Conservation (phyloP, 75 land plant species). For the Cunninghamia lanceolata region DNA sequence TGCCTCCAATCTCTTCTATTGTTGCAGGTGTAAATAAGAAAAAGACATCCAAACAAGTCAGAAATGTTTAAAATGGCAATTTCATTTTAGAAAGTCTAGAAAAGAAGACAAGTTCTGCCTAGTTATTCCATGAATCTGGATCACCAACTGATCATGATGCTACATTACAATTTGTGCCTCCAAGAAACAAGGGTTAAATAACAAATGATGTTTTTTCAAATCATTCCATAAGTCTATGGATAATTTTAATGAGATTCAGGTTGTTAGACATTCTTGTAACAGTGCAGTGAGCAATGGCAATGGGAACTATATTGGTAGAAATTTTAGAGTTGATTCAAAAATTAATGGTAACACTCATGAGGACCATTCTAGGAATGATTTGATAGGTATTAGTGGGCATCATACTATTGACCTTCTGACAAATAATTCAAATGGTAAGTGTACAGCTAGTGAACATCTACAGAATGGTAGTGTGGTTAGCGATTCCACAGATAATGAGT, state of each 20-base stretch:
- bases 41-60: background rate
- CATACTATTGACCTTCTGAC: background rate
- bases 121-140: background rate
- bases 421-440: background rate
- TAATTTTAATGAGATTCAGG: background rate
- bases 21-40: background rate
- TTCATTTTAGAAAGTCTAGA: constrained; percentile 1
- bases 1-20: background rate
- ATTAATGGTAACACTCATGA: background rate
- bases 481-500: background rate
- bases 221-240: background rate
- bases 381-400: background rate
- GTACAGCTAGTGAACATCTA: background rate
- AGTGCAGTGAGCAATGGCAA: background rate
- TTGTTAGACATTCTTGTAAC: background rate
- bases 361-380: background rate
- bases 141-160: background rate
- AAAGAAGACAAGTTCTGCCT: background rate
- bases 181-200: background rate
- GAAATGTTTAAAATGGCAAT: background rate
- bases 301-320: background rate
- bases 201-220: background rate
- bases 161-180: background rate
- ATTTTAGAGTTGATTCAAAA: background rate
- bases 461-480: background rate